phyloP scores from a whole-genome alignment of 2,329 filamentous ascomycete genomes.

The Fusarium haematococcum region DNA sequence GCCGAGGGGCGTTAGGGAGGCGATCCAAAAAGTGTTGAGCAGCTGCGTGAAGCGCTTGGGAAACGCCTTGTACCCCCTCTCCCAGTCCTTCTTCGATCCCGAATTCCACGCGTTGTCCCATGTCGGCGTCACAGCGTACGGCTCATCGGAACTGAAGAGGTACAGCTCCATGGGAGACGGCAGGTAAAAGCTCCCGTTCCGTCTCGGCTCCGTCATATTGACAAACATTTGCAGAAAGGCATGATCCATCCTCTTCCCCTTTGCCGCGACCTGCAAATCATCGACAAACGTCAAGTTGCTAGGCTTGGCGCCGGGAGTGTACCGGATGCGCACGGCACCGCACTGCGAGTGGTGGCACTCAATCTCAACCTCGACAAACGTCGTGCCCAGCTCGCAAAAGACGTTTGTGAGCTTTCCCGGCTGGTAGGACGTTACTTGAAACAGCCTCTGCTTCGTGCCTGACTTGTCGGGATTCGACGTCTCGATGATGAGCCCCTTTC shows the following conservation, averaged over 20 bases:
- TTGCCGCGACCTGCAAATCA: not conserved
- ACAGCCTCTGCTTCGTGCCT: not conserved
- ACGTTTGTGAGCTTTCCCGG: not conserved
- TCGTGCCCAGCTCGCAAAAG: not conserved
- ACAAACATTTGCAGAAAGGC: constrained; percentile 3
- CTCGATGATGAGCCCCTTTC: not conserved
- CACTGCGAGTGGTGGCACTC: constrained; percentile 3
- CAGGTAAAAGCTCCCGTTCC: not conserved
- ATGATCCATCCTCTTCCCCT: not conserved
- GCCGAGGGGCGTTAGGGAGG: constrained; percentile 1
- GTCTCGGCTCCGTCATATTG: not conserved
- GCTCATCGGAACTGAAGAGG: not conserved
- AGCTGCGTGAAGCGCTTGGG: constrained; percentile 4
- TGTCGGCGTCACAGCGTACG: not conserved
- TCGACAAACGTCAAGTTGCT: not conserved
- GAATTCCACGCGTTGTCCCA: not conserved
- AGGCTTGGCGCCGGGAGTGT: not conserved
- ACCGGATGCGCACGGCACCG: not conserved
- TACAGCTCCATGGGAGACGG: not conserved
- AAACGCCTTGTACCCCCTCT: not conserved
- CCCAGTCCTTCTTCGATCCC: not conserved
- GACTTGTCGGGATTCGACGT: not conserved
- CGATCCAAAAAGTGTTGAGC: constrained; percentile 13
- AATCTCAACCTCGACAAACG: constrained; percentile 3
- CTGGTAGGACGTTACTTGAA: not conserved